These are phyloP conservation scores for Candida xyloterini DNA, from an alignment of 805 yeast species.

Conservation along the genomic window DNA sequence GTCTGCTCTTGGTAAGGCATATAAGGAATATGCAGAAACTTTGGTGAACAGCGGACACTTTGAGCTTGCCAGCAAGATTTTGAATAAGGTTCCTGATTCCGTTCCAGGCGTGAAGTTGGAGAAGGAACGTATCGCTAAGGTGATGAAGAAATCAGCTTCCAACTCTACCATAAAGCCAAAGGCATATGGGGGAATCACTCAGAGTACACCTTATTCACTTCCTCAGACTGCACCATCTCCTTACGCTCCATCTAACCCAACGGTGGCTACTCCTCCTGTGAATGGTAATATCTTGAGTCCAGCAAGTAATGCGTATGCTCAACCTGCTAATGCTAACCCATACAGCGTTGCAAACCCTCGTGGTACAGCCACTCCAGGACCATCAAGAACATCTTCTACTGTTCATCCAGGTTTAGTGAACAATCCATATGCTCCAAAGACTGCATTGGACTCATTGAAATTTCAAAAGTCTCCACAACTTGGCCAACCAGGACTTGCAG, in stretches of 20 bases:
- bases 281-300: neutral
- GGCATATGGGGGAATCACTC: conserved; percentile 5
- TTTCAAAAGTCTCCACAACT: conserved; percentile 21
- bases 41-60: conserved; percentile 82
- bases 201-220: neutral
- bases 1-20: conserved; percentile 52
- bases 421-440: conserved; percentile 36
- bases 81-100: conserved; percentile 68
- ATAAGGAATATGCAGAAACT: conserved; percentile 77
- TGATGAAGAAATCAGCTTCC: conserved; percentile 35
- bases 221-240: conserved; percentile 2
- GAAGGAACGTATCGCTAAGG: conserved; percentile 74
- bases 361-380: conserved; percentile 17
- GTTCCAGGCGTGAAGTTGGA: conserved; percentile 69
- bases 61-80: conserved; percentile 70
- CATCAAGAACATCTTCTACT: conserved; percentile 6
- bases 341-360: conserved; percentile 8
- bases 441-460: conserved; percentile 34
- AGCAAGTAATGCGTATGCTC: conserved; percentile 1
- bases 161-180: conserved; percentile 5
- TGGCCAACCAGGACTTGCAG: conserved; percentile 11
- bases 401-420: conserved; percentile 6
- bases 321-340: conserved; percentile 24
- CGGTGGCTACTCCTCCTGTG: neutral
- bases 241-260: conserved; percentile 17